Evolutionary conservation across 2,329 filamentous ascomycete species (phyloP).

Genomic region (Monilinia fructigena): DNA sequence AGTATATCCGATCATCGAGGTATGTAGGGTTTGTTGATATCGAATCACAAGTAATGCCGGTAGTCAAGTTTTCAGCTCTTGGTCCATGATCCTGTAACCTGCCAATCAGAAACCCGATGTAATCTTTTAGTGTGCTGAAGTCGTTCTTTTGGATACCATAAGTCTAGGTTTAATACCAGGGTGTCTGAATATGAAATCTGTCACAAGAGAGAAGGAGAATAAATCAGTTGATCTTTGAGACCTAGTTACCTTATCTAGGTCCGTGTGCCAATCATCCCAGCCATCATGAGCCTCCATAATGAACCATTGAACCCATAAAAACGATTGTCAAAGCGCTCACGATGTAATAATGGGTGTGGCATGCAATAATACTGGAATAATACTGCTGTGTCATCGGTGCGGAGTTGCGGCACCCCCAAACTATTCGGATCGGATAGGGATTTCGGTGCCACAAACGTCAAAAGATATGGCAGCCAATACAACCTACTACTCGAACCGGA

Average conservation of each 20-base stretch:
- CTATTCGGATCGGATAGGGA: slow-evolving; percentile 19
- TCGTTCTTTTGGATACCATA: slow-evolving; percentile 4
- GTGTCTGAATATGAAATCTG: background rate
- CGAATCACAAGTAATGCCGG: slow-evolving; percentile 10
- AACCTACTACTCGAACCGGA: background rate
- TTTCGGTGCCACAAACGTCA: slow-evolving; percentile 4
- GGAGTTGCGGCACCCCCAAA: slow-evolving; percentile 5
- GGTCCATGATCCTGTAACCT: background rate
- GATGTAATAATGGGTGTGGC: slow-evolving; percentile 12
- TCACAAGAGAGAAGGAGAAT: slow-evolving; percentile 9
- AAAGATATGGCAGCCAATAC: slow-evolving; percentile 14
- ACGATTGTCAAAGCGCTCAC: slow-evolving; percentile 15
- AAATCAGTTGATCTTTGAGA: slow-evolving; percentile 20
- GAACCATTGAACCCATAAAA: slow-evolving; percentile 9
- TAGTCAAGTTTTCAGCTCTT: slow-evolving; percentile 17
- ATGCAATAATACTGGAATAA: slow-evolving; percentile 21
- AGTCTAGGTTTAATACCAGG: background rate
- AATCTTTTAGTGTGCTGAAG: background rate
- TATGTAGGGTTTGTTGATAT: slow-evolving; percentile 7
- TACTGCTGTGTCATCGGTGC: slow-evolving; percentile 13
- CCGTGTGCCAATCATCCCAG: slow-evolving; percentile 16
- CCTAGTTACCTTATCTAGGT: slow-evolving; percentile 8
- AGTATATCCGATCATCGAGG: slow-evolving; percentile 14
- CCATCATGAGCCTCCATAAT: background rate
- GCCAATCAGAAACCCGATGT: background rate